These are phyloP conservation scores for Globisporangium takayamanum DNA, from an alignment of 352 stramenopile species.

Conservation along the genomic window DNA sequence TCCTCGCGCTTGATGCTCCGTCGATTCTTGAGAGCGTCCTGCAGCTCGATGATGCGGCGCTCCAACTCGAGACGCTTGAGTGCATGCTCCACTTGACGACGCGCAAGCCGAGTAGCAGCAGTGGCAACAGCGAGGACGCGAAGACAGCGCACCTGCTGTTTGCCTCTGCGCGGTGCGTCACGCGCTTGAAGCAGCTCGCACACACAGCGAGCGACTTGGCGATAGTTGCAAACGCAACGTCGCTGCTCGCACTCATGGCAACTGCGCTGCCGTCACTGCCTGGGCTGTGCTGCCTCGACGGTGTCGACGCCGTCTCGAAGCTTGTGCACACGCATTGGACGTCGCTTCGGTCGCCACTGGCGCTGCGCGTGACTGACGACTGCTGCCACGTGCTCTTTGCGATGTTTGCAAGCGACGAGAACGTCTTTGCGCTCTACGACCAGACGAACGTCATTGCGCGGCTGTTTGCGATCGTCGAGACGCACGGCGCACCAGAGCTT, in stretches of 20 bases:
- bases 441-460: conserved; percentile 37
- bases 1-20: conserved; percentile 30
- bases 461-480: conserved; percentile 40
- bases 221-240: conserved; percentile 35
- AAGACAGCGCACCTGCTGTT: conserved; percentile 16
- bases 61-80: conserved; percentile 30
- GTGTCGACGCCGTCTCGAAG: conserved; percentile 29
- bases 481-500: conserved; percentile 25
- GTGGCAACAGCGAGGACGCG: conserved; percentile 8
- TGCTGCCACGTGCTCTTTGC: conserved; percentile 39
- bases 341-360: background rate
- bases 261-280: conserved; percentile 36
- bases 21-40: conserved; percentile 42
- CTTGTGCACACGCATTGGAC: conserved; percentile 21
- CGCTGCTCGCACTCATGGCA: conserved; percentile 45
- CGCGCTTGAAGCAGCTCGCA: conserved; percentile 16
- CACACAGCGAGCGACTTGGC: conserved; percentile 7
- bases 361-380: conserved; percentile 33
- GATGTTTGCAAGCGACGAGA: conserved; percentile 39
- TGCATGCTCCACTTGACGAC: conserved; percentile 26
- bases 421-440: conserved; percentile 37
- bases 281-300: conserved; percentile 36
- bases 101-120: background rate
- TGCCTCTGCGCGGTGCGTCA: conserved; percentile 19
- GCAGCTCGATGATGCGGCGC: conserved; percentile 26